Base-by-base conservation (phyloP, 148 eudicot genomes). In the Chenopodium album region DNA sequence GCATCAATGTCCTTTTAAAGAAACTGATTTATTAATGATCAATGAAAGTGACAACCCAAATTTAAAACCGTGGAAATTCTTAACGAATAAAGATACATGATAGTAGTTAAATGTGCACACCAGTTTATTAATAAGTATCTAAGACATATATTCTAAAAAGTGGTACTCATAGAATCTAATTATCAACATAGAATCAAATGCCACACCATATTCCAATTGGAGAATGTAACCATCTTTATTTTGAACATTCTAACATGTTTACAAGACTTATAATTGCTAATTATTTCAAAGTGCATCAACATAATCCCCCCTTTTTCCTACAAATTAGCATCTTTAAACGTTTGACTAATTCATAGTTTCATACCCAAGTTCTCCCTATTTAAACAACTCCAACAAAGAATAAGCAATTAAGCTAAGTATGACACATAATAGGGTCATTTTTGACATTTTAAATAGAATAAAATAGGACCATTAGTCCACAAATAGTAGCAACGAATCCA, bases 401-500 rank as follows among this genome's bases (percentile, higher is more conserved):
- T 56, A 56, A 56, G 62, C 54, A 50, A 56, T 3, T 26, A 52
- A 68, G 4, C 47, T 41, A 5, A 41, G 44, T 5, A 29, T 68
- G 37, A 22, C 46, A 44, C n/a, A 32, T 17, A 12, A 59, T 60
- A 77, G 8, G 80, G 73, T 23, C 73, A 82, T 32, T 22, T 71
- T 72, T 4, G 59, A 34, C 79, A 71, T 78, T 63, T 9, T 41
- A 69, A 52, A 16, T 17, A 7, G 6, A 76, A 19, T 69, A 23
- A 46, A 63, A 19, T 41, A 34, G 34, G 54, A 75, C 54, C n/a
- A 16, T 26, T 44, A 71, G 37, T 31, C 82, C 48, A 68, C 28
- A 76, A 67, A 68, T 60, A 54, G 73, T 69, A 76, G 52, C 0
- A 63, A 76, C 2, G 66, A 80, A 75, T 82, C 67, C 81, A 75